These are phyloP conservation scores for Lasiodiplodia citricola DNA, from an alignment of 2,329 filamentous ascomycete species.

Conservation along the genomic window DNA sequence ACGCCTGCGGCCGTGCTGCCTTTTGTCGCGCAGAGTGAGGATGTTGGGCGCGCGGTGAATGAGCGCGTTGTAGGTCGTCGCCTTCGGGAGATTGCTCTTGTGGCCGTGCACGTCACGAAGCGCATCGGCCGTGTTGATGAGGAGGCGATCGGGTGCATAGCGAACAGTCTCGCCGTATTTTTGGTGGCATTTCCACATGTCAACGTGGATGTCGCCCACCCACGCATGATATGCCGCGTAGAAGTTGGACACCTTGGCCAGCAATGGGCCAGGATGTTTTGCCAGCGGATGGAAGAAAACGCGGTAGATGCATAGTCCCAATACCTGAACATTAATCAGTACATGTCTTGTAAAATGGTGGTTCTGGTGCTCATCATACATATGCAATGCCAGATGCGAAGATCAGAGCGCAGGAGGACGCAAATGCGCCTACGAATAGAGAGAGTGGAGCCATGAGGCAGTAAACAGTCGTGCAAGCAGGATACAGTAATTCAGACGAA, in stretches of 20 bases:
- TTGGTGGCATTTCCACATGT: constrained; percentile 72
- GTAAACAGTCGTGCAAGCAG: neutral
- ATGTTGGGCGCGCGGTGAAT: constrained; percentile 50
- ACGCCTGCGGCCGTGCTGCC: constrained; percentile 53
- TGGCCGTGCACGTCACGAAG: constrained; percentile 39
- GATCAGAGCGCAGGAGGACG: constrained; percentile 5
- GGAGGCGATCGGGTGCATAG: constrained; percentile 77
- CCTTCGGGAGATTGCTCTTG: constrained; percentile 14
- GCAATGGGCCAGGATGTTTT: constrained; percentile 49
- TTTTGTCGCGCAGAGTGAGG: constrained; percentile 51
- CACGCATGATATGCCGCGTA: constrained; percentile 68
- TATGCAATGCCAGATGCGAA: neutral
- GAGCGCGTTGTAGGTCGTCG: constrained; percentile 38
- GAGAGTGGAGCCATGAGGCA: constrained; percentile 6
- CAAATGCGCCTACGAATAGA: constrained; percentile 2
- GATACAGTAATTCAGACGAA: neutral
- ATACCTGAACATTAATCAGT: neutral
- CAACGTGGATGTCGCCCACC: constrained; percentile 75
- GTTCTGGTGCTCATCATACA: constrained; percentile 3
- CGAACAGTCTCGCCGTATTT: constrained; percentile 75
- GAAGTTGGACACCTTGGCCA: constrained; percentile 45
- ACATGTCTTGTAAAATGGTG: neutral
- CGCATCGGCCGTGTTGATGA: constrained; percentile 70
- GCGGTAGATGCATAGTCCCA: constrained; percentile 39
- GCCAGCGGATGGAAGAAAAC: constrained; percentile 51